These are phyloP conservation scores for Psilocybe tampanensis DNA, from an alignment of 768 basidiomycete genomes.

Conservation along the genomic window DNA sequence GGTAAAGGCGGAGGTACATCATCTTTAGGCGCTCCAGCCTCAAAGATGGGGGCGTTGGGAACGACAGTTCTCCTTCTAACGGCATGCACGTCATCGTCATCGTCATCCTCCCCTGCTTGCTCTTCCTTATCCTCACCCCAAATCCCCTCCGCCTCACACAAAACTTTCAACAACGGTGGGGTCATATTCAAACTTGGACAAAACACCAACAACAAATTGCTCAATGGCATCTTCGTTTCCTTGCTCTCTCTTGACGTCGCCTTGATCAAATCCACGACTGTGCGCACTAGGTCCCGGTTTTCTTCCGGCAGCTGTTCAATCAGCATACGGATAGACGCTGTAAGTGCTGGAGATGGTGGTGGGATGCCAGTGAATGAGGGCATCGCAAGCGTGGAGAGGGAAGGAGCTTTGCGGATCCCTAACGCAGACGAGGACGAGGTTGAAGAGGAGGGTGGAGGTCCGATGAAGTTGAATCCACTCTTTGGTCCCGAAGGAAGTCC, in stretches of 20 bases:
- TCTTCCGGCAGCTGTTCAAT: constrained; percentile 73
- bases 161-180: constrained; percentile 66
- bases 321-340: constrained; percentile 61
- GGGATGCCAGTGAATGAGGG: constrained; percentile 64
- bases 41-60: neutral
- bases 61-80: constrained; percentile 19
- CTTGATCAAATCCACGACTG: constrained; percentile 79
- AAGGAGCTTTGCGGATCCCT: constrained; percentile 72
- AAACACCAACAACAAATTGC: constrained; percentile 85
- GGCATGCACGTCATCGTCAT: constrained; percentile 53
- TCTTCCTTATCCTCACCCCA: constrained; percentile 44
- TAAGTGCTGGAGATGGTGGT: constrained; percentile 60
- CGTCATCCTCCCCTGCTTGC: constrained; percentile 48
- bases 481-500: constrained; percentile 43
- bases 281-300: constrained; percentile 83
- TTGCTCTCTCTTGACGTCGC: constrained; percentile 67
- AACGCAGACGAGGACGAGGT: neutral
- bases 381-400: constrained; percentile 77
- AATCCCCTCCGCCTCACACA: constrained; percentile 71
- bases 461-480: constrained; percentile 19
- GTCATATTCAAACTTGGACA: constrained; percentile 86
- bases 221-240: constrained; percentile 91
- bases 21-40: neutral
- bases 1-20: constrained; percentile 11
- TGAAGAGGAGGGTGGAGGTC: neutral